Percentiles rank a stretch among this genome's conserved stretches.
These are phyloP conservation scores for Toxoplasma gondii DNA, from an alignment of 169 alveolate species.

Conservation along the genomic window DNA sequence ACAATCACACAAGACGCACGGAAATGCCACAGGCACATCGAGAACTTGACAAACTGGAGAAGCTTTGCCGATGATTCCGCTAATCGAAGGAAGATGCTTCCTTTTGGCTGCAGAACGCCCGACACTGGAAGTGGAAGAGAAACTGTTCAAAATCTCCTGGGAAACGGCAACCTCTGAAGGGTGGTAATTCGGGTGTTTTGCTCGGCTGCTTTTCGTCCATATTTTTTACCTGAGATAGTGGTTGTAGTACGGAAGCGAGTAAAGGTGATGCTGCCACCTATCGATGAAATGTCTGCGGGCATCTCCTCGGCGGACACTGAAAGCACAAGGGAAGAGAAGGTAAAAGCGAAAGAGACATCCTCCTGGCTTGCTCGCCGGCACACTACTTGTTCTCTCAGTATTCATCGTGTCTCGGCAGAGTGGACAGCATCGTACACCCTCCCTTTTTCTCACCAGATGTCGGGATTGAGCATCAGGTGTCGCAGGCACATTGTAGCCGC, in stretches of 20 bases:
- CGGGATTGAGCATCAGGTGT: slow-evolving; percentile 30
- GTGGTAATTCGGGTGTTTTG: not conserved
- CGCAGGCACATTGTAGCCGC: slow-evolving; percentile 17
- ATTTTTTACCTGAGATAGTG: slow-evolving; percentile 44
- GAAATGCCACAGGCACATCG: no score
- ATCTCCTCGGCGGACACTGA: slow-evolving; percentile 54
- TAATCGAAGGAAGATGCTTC: no score
- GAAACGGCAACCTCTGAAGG: not conserved
- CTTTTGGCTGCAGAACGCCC: no score
- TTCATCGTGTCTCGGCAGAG: no score
- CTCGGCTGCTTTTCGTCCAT: no score
- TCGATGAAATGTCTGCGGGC: slow-evolving; percentile 22
- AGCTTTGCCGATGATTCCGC: no score
- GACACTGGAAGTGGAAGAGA: no score
- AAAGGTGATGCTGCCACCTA: slow-evolving; percentile 47
- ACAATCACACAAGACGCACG: no score
- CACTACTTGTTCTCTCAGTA: no score
- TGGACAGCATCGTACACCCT: not conserved
- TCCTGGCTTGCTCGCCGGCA: no score
- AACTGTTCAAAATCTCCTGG: no score
- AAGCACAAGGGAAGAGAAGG: not conserved
- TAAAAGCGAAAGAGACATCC: not conserved
- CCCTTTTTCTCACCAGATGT: not conserved
- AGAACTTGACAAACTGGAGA: no score
- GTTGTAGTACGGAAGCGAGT: slow-evolving; percentile 61